Evolutionary conservation across 495 filamentous ascomycete genomes (phyloP), one percentile per base, ranked within the genome.

Genomic region (Thermothielavioides terrestris): DNA sequence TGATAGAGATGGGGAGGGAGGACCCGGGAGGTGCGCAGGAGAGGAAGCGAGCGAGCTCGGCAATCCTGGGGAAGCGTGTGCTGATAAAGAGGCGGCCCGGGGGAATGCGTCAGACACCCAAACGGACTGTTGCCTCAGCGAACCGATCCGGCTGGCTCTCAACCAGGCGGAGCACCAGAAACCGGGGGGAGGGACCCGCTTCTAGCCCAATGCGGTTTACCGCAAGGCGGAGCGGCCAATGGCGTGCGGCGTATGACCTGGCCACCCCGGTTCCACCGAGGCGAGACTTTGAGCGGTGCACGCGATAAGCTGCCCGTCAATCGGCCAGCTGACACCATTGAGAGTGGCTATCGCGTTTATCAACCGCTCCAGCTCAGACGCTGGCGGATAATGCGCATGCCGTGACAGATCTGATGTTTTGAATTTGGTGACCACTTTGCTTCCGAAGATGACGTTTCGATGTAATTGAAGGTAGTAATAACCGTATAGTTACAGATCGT

Each of bases 1-100:
- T 61, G 73, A 69, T 59, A 63, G 70, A 64, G 62, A 65, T 65
- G 67, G 65, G 70, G 69, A 67, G 64, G 67, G 36, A 36, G 40
- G 48, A n/a, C n/a, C n/a, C n/a, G n/a, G 46, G 36, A 30, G 54
- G 49, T 50, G 58, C 51, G 57, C 40, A 52, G 54, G 58, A 55
- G 56, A 55, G 53, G 60, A 52, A 56, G 53, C 38, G 43, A 47
- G 49, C 54, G 58, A 61, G 55, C 41, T 61, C 44, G 49, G 54
- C 50, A 45, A 41, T 21, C 44, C 58, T 65, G 63, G 65, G 67
- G 61, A 60, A 59, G 55, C 60, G 46, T 27, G 39, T 51, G 44
- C 50, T 66, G 56, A 59, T 59, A 68, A 63, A 63, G 58, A 54
- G 34, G 54, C 48, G 49, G 53, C 58, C 34, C 55, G 45, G 49